Evolutionary conservation across 2,329 filamentous ascomycete genomes (phyloP).

Genomic region (Aspergillus pseudonomiae): DNA sequence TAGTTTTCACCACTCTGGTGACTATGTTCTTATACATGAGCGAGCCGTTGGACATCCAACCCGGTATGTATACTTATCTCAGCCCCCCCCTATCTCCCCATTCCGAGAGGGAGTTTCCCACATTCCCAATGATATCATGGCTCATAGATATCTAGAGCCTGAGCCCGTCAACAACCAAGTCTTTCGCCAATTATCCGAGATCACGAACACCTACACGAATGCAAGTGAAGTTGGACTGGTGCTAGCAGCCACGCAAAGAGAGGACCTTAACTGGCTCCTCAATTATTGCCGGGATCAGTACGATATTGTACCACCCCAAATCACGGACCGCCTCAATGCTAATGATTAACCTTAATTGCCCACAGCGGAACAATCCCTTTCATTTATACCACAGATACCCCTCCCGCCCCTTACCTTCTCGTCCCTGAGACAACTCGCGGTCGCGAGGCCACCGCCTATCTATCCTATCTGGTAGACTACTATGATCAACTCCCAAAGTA

Average conservation of each 20-base stretch:
- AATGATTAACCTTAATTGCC: background rate
- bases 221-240: constrained; percentile 20
- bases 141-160: constrained; percentile 1
- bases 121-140: constrained; percentile 8
- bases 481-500: constrained; percentile 63
- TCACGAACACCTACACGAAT: constrained; percentile 20
- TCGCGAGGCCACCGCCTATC: constrained; percentile 65
- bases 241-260: constrained; percentile 21
- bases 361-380: constrained; percentile 25
- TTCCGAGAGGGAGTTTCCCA: background rate
- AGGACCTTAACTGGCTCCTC: constrained; percentile 26
- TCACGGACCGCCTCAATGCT: background rate
- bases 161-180: constrained; percentile 16
- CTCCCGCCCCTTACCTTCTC: constrained; percentile 27
- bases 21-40: constrained; percentile 17
- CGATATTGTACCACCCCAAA: background rate
- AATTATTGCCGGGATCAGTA: constrained; percentile 26
- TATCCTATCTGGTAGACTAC: constrained; percentile 64
- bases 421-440: constrained; percentile 48
- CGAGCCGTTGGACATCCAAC: constrained; percentile 10
- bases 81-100: background rate
- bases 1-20: constrained; percentile 17
- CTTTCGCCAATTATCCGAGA: constrained; percentile 20
- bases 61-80: constrained; percentile 13
- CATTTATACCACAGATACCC: constrained; percentile 33